These are phyloP conservation scores for Sarcodon sp. DNA, from an alignment of 768 basidiomycete species.

Conservation along the genomic window DNA sequence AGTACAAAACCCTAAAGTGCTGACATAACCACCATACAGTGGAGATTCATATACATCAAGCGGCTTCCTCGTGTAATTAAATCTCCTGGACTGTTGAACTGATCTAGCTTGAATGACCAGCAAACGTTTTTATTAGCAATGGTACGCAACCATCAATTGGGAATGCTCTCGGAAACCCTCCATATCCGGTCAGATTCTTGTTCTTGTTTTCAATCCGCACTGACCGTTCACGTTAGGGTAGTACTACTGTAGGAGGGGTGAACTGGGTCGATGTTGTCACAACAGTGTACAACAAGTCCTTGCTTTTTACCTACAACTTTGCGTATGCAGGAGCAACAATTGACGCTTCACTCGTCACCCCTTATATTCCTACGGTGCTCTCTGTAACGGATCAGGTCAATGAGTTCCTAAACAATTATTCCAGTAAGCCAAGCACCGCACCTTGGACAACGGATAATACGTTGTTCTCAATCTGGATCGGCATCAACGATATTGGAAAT, in stretches of 20 bases:
- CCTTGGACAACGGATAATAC: constrained; percentile 46
- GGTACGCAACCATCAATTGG: constrained; percentile 27
- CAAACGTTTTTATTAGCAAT: constrained; percentile 5
- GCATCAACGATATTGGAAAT: constrained; percentile 58
- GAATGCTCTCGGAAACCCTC: constrained; percentile 41
- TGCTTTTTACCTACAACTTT: constrained; percentile 48
- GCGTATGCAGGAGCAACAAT: constrained; percentile 61
- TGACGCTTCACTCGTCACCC: constrained; percentile 40
- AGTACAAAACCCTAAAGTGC: background rate
- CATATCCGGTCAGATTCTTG: constrained; percentile 25
- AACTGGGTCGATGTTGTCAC: constrained; percentile 52
- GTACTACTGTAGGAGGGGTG: constrained; percentile 37
- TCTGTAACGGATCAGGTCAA: constrained; percentile 51
- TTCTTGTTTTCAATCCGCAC: background rate
- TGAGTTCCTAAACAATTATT: constrained; percentile 35
- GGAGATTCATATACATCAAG: constrained; percentile 52
- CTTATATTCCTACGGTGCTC: constrained; percentile 36
- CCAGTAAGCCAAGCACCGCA: constrained; percentile 32
- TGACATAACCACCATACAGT: constrained; percentile 13
- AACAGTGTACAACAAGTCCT: constrained; percentile 36
- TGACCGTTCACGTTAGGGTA: constrained; percentile 17
- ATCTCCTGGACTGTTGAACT: too few relatives aligned
- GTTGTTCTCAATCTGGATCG: constrained; percentile 59
- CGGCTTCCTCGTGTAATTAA: constrained; percentile 22
- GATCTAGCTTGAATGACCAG: too few relatives aligned